A percentile compares a stretch with the other conserved stretches of the same genome.
Evolutionary conservation across 2,329 filamentous ascomycete species (phyloP).

Genomic region (Huntiella moniliformis): DNA sequence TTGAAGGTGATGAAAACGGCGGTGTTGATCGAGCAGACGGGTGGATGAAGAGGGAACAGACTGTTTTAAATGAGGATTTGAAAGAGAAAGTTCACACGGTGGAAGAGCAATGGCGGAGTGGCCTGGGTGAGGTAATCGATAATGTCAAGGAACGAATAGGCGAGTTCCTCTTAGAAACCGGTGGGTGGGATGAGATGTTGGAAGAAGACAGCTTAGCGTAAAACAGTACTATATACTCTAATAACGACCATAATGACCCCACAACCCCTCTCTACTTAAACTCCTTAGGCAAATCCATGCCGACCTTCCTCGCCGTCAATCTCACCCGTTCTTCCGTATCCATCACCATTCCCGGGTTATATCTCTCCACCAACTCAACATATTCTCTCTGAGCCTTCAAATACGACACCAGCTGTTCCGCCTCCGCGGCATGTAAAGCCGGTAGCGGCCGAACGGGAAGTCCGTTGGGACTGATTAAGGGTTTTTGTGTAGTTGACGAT

Average conservation of each 20-base stretch:
- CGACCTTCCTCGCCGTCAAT: constrained; percentile 69
- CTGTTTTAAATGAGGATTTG: constrained; percentile 58
- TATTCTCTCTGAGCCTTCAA: constrained; percentile 74
- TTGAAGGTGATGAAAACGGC: constrained; percentile 32
- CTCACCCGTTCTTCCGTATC: constrained; percentile 67
- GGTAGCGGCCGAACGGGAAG: not conserved
- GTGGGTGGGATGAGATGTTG: constrained; percentile 73
- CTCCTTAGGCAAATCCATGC: constrained; percentile 68
- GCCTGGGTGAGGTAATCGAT: constrained; percentile 59
- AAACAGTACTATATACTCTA: not conserved
- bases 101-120: constrained; percentile 78
- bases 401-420: constrained; percentile 66
- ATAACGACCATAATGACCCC: not conserved
- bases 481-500: constrained; percentile 15
- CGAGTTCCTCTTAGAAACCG: constrained; percentile 51
- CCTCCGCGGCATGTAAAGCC: constrained; percentile 17
- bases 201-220: constrained; percentile 29
- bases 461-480: not conserved
- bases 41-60: constrained; percentile 40
- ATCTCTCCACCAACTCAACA: constrained; percentile 63
- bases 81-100: constrained; percentile 87
- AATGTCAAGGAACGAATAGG: constrained; percentile 57
- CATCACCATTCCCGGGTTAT: constrained; percentile 86
- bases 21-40: constrained; percentile 24
- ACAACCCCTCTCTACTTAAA: constrained; percentile 16